Percentiles rank a stretch among this genome's conserved stretches.
These are phyloP conservation scores for Pilatotrama ljubarskyi DNA, from an alignment of 768 basidiomycete species.

Conservation along the genomic window DNA sequence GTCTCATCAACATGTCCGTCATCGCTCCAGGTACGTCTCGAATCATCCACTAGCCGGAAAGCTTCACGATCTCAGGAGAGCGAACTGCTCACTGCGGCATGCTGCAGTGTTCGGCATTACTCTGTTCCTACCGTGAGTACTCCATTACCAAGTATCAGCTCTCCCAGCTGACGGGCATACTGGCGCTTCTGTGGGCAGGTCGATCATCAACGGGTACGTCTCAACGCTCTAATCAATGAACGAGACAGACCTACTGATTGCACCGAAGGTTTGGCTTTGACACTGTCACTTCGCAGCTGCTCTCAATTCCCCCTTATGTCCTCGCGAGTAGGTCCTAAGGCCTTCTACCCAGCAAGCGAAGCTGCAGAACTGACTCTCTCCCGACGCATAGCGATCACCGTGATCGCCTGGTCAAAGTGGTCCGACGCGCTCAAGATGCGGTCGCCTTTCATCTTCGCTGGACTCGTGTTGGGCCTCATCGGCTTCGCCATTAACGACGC, in stretches of 20 bases:
- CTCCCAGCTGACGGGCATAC: not conserved
- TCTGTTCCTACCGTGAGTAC: slow-evolving; percentile 64
- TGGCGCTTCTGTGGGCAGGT: not conserved
- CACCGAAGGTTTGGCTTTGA: slow-evolving; percentile 52
- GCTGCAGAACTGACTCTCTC: not conserved
- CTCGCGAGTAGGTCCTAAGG: slow-evolving; percentile 49
- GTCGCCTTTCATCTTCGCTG: slow-evolving; percentile 57
- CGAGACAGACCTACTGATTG: not conserved
- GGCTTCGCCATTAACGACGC: slow-evolving; percentile 70
- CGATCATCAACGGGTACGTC: slow-evolving; percentile 19
- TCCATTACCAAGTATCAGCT: no score
- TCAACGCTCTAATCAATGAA: not conserved
- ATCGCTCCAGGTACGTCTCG: slow-evolving; percentile 2
- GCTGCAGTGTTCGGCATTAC: slow-evolving; percentile 65
- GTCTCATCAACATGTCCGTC: slow-evolving; percentile 3
- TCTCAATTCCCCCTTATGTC: slow-evolving; percentile 68
- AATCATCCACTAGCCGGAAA: no score
- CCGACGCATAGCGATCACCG: slow-evolving; percentile 43
- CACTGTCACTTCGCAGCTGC: slow-evolving; percentile 56
- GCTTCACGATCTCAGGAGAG: no score
- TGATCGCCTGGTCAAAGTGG: slow-evolving; percentile 53
- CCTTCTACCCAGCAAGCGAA: not conserved
- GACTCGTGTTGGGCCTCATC: slow-evolving; percentile 50
- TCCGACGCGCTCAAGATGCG: slow-evolving; percentile 60
- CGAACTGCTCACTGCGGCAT: not conserved